Conservation (phyloP, 1,284 basidiomycete species). For the Ceratobasidium sp. region DNA sequence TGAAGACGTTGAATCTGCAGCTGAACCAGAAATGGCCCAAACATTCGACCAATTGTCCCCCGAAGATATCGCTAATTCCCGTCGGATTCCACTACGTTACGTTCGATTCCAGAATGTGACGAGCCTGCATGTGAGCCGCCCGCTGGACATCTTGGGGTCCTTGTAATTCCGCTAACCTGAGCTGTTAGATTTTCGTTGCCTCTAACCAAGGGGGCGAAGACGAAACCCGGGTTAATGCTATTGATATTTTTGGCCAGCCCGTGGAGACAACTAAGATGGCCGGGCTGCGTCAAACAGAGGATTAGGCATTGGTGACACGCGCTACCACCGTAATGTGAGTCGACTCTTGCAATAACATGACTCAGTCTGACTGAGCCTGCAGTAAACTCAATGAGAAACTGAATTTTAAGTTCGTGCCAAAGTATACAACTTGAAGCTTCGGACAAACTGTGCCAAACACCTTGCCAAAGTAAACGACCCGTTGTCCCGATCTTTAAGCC, state of each 20-base stretch:
- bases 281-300: constrained; percentile 7
- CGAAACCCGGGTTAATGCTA: constrained; percentile 78
- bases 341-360: neutral
- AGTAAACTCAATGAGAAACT: constrained; percentile 14
- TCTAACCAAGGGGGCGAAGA: constrained; percentile 80
- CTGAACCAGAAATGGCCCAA: constrained; percentile 65
- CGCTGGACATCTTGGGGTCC: neutral
- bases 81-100: constrained; percentile 63
- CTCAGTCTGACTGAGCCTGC: neutral
- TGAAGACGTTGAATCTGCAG: constrained; percentile 67
- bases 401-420: constrained; percentile 11
- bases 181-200: constrained; percentile 74
- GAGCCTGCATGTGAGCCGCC: constrained; percentile 69
- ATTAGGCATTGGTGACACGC: neutral
- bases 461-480: neutral
- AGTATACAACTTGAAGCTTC: neutral
- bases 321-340: constrained; percentile 1
- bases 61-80: constrained; percentile 57
- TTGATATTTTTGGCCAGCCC: constrained; percentile 76
- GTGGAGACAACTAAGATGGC: constrained; percentile 59
- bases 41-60: constrained; percentile 60
- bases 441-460: neutral
- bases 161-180: neutral
- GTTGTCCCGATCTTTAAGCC: neutral
- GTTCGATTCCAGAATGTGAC: constrained; percentile 84